Evolutionary conservation across 140 eudicot genomes (phyloP), one percentile per base, ranked within the genome.

Genomic region (Erigeron philadelphicus): DNA sequence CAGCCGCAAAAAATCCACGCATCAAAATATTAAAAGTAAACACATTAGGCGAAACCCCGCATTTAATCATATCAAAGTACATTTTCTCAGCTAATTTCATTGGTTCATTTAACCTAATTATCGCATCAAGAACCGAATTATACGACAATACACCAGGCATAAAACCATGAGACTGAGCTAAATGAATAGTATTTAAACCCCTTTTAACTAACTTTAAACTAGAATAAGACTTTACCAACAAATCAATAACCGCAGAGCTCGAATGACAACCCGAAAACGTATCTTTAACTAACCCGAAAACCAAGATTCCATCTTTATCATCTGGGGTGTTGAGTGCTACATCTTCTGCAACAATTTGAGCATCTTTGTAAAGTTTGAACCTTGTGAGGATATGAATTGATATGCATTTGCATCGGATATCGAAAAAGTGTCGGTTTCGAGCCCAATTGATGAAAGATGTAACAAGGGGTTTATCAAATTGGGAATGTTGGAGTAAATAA

Each of bases 141-240:
- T 93, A 93, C 3, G 96, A 84, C 68, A 93, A 61, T 7, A 93
- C 89, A 80, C 90, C 76, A 11, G 90, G 94, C 98, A 87, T 87
- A 80, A 75, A 89, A 8, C 98, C 98, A 68, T 81, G 72, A 43
- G 69, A 56, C 59, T 69, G 78, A 4, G 96, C 94, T 53, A 87
- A 83, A 43, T 25, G 73, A n/a, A 93, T 78, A 1, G 86, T 76
- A 57, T 84, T 86, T 38, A 85, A 65, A 69, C 88, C 95, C 69
- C 82, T 81, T 67, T 87, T 88, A 42, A 89, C 80, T 76, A 86
- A 59, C 18, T 83, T 85, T 76, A 93, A 78, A 61, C 66, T 72
- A 21, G 90, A 83, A 56, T 86, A 87, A 4, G 87, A 74, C 64
- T 89, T 93, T 54, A 93, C 95, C 86, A 85, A 60, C 84, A 89